phyloP scores from a whole-genome alignment of 23 red algal species.

The Gracilariopsis chorda region DNA sequence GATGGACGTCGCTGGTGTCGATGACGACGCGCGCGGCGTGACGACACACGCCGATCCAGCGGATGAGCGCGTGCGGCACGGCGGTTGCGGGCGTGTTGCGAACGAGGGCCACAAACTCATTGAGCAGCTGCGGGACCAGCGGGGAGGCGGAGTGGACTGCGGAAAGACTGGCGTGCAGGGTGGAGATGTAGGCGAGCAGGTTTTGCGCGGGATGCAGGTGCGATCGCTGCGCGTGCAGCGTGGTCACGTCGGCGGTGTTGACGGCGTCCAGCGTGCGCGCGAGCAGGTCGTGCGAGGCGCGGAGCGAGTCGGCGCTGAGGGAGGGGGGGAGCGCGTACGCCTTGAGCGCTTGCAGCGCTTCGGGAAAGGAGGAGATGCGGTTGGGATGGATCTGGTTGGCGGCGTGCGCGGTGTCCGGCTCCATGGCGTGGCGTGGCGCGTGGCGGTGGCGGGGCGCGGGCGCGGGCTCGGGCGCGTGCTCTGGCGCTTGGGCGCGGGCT shows the following conservation, averaged over 20 bases:
- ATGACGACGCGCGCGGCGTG: constrained; percentile 38
- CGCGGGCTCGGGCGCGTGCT: not conserved
- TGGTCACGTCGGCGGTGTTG: constrained; percentile 42
- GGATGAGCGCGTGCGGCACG: not conserved
- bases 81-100: not conserved
- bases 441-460: not conserved
- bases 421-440: not conserved
- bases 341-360: constrained; percentile 23
- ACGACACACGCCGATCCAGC: constrained; percentile 43
- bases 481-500: too few species aligned
- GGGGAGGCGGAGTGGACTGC: constrained; percentile 3
- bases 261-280: constrained; percentile 35
- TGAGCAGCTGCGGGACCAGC: not conserved
- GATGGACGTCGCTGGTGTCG: not conserved
- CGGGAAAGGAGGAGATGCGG: constrained; percentile 34
- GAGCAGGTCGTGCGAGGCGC: constrained; percentile 3
- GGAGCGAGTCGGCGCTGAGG: not conserved
- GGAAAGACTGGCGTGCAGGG: constrained; percentile 32
- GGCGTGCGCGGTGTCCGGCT: not conserved
- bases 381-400: constrained; percentile 16
- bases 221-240: constrained; percentile 36
- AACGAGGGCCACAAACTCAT: constrained; percentile 13
- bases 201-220: constrained; percentile 14
- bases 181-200: constrained; percentile 37
- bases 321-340: not conserved